Conservation (phyloP, 768 basidiomycete genomes). For the Mrakia frigida region DNA sequence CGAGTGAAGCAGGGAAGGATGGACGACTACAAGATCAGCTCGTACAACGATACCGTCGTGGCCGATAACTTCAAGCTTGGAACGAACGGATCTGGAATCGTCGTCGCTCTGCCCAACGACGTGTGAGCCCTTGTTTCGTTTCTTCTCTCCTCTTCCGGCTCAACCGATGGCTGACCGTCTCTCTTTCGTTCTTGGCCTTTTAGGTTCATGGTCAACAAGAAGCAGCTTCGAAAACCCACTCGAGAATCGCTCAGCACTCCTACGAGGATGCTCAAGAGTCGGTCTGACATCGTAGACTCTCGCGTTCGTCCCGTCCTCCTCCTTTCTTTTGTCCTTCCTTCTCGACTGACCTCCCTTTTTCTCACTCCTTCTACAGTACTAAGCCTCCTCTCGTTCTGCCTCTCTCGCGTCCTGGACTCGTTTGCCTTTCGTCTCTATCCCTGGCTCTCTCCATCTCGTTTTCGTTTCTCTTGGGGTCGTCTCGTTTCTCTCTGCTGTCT, state of each 20-base stretch:
- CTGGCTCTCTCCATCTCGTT: background rate
- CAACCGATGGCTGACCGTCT: background rate
- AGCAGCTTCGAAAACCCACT: conserved; percentile 75
- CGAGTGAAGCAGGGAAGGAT: conserved; percentile 88
- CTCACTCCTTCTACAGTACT: conserved; percentile 1
- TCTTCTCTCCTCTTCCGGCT: background rate
- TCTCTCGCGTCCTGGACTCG: background rate
- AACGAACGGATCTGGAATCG: conserved; percentile 84
- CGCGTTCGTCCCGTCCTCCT: conserved; percentile 21
- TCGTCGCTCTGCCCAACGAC: conserved; percentile 90
- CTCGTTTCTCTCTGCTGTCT: background rate
- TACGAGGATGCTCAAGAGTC: conserved; percentile 22
- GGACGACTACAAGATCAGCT: conserved; percentile 56
- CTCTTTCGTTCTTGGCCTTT: background rate
- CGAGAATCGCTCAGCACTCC: conserved; percentile 47
- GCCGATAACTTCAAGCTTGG: conserved; percentile 98
- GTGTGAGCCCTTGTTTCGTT: conserved; percentile 48
- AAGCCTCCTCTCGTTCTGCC: background rate
- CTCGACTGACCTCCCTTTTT: background rate
- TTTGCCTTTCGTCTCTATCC: background rate
- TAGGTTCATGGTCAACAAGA: conserved; percentile 80
- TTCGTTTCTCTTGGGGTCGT: background rate
- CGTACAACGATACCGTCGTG: conserved; percentile 84
- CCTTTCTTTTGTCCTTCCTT: background rate
- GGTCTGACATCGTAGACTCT: conserved; percentile 28